Evolutionary conservation across 2,329 filamentous ascomycete genomes (phyloP).

Genomic region (Exophiala sideris): DNA sequence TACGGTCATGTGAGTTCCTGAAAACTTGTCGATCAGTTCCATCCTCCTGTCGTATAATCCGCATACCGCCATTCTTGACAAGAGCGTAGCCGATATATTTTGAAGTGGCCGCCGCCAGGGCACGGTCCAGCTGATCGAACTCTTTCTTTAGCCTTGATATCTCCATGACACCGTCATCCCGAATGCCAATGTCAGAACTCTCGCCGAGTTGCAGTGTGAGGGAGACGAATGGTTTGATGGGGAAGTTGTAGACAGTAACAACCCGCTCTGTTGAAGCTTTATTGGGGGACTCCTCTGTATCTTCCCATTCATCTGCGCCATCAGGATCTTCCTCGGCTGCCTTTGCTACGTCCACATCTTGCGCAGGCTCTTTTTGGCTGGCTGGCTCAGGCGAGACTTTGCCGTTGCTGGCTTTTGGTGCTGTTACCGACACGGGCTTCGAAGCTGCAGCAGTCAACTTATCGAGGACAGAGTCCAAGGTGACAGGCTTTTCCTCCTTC

Average conservation of each 20-base stretch:
- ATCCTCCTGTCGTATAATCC: conserved; percentile 91
- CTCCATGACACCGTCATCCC: conserved; percentile 79
- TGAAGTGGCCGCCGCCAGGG: conserved; percentile 82
- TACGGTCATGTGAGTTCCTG: conserved; percentile 83
- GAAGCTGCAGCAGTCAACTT: not conserved
- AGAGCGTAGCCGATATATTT: conserved; percentile 93
- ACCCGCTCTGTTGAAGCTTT: conserved; percentile 60
- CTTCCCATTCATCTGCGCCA: conserved; percentile 90
- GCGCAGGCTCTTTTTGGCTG: not conserved
- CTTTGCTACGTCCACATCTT: not conserved
- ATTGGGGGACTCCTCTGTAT: conserved; percentile 61
- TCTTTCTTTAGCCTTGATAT: conserved; percentile 95
- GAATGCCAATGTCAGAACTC: conserved; percentile 59
- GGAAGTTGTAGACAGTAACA: conserved; percentile 88
- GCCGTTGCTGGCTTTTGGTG: no score
- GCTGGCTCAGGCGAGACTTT: not conserved
- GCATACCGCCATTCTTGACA: conserved; percentile 86
- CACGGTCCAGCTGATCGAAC: conserved; percentile 94
- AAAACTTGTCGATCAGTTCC: conserved; percentile 90
- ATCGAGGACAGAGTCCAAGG: not conserved
- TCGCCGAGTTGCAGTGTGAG: conserved; percentile 67
- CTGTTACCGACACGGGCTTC: not conserved
- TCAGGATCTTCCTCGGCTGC: conserved; percentile 11
- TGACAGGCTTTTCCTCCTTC: conserved; percentile 1
- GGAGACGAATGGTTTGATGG: conserved; percentile 92